A percentile compares a stretch with the other conserved stretches of the same genome.
These are phyloP conservation scores for Xylariaceae sp. DNA, from an alignment of 2,329 filamentous ascomycete species.

Conservation along the genomic window DNA sequence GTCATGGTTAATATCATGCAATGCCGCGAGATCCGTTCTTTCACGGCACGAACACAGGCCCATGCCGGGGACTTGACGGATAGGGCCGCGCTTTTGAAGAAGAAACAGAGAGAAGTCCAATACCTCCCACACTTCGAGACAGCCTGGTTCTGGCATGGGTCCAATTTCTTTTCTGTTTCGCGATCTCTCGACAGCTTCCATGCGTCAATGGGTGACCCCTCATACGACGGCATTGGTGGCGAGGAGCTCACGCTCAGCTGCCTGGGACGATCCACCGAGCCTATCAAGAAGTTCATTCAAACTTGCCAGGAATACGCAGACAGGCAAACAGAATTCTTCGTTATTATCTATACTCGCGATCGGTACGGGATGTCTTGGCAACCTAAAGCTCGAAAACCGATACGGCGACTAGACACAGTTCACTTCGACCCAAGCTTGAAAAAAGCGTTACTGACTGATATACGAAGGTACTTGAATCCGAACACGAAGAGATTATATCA, in stretches of 20 bases:
- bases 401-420: constrained; percentile 56
- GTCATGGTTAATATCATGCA: constrained; percentile 48
- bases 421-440: constrained; percentile 56
- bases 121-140: constrained; percentile 53
- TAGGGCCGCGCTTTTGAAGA: constrained; percentile 48
- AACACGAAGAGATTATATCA: constrained; percentile 62
- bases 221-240: constrained; percentile 53
- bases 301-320: constrained; percentile 55
- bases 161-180: constrained; percentile 52
- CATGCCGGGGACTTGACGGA: constrained; percentile 42
- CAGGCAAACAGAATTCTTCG: constrained; percentile 54
- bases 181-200: constrained; percentile 49
- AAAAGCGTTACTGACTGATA: constrained; percentile 53
- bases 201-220: constrained; percentile 46
- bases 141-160: constrained; percentile 56
- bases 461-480: constrained; percentile 58
- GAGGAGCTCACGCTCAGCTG: constrained; percentile 56
- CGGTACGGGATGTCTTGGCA: constrained; percentile 56
- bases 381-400: constrained; percentile 54
- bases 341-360: constrained; percentile 55
- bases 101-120: constrained; percentile 48
- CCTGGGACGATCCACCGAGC: constrained; percentile 56
- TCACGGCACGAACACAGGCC: constrained; percentile 52
- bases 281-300: constrained; percentile 53
- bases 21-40: constrained; percentile 47